Evolutionary conservation across 768 basidiomycete genomes (phyloP).

Genomic region (Mycena chlorophos): DNA sequence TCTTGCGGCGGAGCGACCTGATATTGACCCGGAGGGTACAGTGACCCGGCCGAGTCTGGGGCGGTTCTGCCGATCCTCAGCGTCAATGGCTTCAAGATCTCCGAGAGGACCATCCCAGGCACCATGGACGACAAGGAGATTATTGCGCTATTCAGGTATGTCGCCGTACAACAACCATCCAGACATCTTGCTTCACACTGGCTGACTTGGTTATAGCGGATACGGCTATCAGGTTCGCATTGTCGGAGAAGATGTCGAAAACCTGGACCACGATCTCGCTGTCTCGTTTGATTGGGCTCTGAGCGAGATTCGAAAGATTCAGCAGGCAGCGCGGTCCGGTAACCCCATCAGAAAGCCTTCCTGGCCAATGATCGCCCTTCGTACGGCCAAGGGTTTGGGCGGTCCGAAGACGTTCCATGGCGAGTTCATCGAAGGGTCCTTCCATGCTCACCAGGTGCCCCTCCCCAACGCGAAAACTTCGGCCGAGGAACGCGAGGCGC

Average conservation of each 20-base stretch:
- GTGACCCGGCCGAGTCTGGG: constrained; percentile 87
- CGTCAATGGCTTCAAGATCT: constrained; percentile 88
- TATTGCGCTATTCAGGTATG: constrained; percentile 68
- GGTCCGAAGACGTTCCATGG: constrained; percentile 68
- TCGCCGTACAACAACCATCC: neutral
- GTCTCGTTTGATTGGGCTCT: constrained; percentile 82
- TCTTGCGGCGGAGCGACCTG: neutral
- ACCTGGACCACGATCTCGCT: constrained; percentile 78
- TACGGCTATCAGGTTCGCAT: constrained; percentile 91
- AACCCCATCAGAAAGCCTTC: constrained; percentile 83
- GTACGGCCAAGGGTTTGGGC: constrained; percentile 82
- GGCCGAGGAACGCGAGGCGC: constrained; percentile 56
- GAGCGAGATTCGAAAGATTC: constrained; percentile 72
- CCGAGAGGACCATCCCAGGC: constrained; percentile 85
- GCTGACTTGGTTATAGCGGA: constrained; percentile 42
- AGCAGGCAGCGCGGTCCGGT: constrained; percentile 73
- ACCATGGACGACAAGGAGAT: constrained; percentile 90
- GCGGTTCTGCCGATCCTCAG: constrained; percentile 91
- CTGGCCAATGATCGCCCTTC: constrained; percentile 85
- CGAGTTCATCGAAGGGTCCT: constrained; percentile 79
- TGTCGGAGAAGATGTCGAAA: constrained; percentile 62
- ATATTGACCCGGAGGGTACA: neutral
- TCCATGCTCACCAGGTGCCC: constrained; percentile 87
- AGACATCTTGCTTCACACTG: neutral
- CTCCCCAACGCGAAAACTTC: constrained; percentile 70